These are phyloP conservation scores for Leishmania braziliensis DNA, from an alignment of 208 protist genomes.

Conservation along the genomic window DNA sequence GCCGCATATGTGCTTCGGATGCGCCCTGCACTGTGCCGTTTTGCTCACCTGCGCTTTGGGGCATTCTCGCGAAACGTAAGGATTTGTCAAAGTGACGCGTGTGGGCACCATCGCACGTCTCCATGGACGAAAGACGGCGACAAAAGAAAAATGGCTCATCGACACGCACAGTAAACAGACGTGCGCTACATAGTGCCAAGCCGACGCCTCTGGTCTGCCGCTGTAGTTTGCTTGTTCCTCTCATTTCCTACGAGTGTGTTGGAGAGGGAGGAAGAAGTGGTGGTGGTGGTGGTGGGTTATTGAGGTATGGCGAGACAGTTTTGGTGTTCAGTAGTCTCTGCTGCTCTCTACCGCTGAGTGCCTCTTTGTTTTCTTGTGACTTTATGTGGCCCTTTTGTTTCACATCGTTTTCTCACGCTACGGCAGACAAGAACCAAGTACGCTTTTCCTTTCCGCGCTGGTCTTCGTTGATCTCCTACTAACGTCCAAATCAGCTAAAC, in stretches of 20 bases:
- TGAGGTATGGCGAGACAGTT: neutral
- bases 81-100: neutral
- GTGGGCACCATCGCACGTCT: neutral
- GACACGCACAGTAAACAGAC: neutral
- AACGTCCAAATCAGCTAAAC: neutral
- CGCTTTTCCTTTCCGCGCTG: neutral
- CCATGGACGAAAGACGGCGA: neutral
- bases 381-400: neutral
- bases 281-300: neutral
- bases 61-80: neutral
- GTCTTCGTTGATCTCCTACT: neutral
- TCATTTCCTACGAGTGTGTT: neutral
- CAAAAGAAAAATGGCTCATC: neutral
- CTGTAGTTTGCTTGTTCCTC: neutral
- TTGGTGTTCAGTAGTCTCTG: neutral
- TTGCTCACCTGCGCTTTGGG: neutral
- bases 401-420: neutral
- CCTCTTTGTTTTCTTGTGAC: neutral
- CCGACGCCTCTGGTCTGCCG: neutral
- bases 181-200: neutral
- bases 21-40: neutral
- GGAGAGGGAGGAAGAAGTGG: too few species aligned
- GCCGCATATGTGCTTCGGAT: neutral
- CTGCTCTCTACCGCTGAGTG: neutral
- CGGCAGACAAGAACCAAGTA: neutral